Evolutionary conservation across 2,329 filamentous ascomycete genomes (phyloP), one percentile per base, ranked within the genome.

Genomic region (Claviceps lovelessii): DNA sequence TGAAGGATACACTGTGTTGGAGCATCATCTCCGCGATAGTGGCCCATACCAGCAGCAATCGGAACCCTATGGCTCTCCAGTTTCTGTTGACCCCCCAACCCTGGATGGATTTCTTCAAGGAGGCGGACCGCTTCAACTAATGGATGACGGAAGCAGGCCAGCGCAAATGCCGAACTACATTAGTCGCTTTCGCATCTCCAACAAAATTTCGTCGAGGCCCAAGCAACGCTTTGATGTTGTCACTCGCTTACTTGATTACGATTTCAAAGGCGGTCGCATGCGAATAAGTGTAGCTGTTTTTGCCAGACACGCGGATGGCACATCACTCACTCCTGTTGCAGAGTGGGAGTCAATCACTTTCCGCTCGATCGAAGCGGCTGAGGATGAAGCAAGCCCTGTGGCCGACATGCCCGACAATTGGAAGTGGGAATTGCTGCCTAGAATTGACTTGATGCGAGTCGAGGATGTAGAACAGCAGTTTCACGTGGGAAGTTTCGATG

Each of bases 111-210:
- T 64, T 19, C 58, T 65, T n/a, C 63, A 56, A 29, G 64, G 61
- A 7, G 48, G 56, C 4, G 60, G 58, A 15, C 60, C 61, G 29
- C 57, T 65, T 5, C 59, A 60, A 37, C 48, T 58, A 17, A 56
- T 51, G 15, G 54, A 56, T 9, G 58, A 64, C 28, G 60, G 60
- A 39, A 56, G 58, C 47, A 55, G 55, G 46, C 60, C 59, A 5
- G 63, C 63, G 17, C 55, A 60, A 51, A 64, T 67, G 63, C 64
- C 65, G 15, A 67, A 62, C 48, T 64, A 66, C 53, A 56, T 67
- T 41, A 61, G 59, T 19, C 60, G 63, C 10, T 55, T 67, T 11
- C 62, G 63, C 37, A 59, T 67, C 46, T 67, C 64, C 5, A 67
- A 67, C 53, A 57, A 55, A 3, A 66, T 67, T 13, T 59, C 61